Conservation (phyloP, 495 filamentous ascomycete species). For the Daldinia childiae region DNA sequence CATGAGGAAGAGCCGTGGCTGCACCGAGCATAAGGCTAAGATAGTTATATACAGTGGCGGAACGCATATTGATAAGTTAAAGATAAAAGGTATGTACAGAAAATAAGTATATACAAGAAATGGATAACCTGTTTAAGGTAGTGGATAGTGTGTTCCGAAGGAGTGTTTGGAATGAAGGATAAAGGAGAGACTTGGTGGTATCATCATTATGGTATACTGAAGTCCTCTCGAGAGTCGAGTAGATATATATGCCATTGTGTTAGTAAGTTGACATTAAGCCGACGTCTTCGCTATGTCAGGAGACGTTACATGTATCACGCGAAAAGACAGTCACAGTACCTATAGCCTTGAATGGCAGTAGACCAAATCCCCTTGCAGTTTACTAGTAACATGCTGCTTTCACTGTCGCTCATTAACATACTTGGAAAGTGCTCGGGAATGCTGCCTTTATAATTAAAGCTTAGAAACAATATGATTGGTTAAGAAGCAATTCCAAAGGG, state of each 20-base stretch:
- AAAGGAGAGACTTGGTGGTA: constrained; percentile 20
- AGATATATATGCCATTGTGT: constrained; percentile 13
- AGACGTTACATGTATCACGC: constrained; percentile 46
- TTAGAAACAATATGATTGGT: neutral
- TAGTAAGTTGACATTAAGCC: neutral
- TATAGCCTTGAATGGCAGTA: neutral
- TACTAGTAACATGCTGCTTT: neutral
- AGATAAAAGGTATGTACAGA: constrained; percentile 35
- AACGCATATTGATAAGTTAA: constrained; percentile 43
- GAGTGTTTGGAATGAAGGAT: constrained; percentile 22
- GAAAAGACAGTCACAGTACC: constrained; percentile 24
- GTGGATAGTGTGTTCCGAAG: constrained; percentile 6
- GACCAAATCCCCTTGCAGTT: neutral
- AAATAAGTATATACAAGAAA: constrained; percentile 39
- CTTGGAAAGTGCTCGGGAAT: constrained; percentile 1
- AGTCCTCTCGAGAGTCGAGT: constrained; percentile 3
- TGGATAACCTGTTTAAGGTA: constrained; percentile 31
- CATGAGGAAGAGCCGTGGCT: constrained; percentile 46
- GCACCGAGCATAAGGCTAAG: constrained; percentile 46
- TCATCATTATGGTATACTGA: constrained; percentile 33
- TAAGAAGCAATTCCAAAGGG: neutral
- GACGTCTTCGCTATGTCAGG: constrained; percentile 31
- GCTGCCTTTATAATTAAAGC: neutral
- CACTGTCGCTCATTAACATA: neutral
- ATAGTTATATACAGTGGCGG: constrained; percentile 38